Evolutionary conservation across 768 basidiomycete species (phyloP).

Genomic region (Mycena filopes): DNA sequence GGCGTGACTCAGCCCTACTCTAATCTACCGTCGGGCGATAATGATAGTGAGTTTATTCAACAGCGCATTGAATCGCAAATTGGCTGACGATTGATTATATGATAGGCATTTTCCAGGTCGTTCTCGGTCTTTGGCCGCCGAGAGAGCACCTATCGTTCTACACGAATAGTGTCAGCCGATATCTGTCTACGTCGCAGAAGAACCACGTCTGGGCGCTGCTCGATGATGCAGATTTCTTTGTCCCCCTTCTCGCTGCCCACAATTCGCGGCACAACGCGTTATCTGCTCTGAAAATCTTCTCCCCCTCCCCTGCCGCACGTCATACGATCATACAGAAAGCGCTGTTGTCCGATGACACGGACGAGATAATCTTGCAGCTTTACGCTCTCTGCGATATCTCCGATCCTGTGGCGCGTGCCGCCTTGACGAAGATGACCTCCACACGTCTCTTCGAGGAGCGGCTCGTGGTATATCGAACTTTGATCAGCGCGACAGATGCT

Average conservation of each 20-base stretch:
- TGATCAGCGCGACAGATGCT: conserved; percentile 27
- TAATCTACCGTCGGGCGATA: conserved; percentile 27
- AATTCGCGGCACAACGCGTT: conserved; percentile 14
- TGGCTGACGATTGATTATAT: conserved; percentile 13
- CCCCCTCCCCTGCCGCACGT: conserved; percentile 27
- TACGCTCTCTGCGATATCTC: conserved; percentile 33
- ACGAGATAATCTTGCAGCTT: conserved; percentile 20
- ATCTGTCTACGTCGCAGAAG: conserved; percentile 20
- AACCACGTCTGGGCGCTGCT: conserved; percentile 28
- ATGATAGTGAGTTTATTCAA: conserved; percentile 22
- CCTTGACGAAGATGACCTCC: conserved; percentile 31
- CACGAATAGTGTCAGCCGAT: conserved; percentile 3
- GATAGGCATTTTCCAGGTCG: conserved; percentile 29
- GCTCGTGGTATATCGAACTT: conserved; percentile 21
- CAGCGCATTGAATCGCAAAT: conserved; percentile 3
- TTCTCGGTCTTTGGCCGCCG: conserved; percentile 27
- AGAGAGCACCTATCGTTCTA: conserved; percentile 28
- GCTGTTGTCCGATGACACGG: conserved; percentile 17
- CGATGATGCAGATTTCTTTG: conserved; percentile 24
- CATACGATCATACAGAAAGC: conserved; percentile 21
- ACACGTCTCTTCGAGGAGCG: conserved; percentile 34
- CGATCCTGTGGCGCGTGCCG: conserved; percentile 23
- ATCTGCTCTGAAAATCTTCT: conserved; percentile 11
- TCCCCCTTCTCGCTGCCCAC: background rate
- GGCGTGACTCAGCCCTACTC: conserved; percentile 33